These are phyloP conservation scores for Kodamaea anthophila DNA, from an alignment of 1,139 yeast genomes.

Conservation along the genomic window DNA sequence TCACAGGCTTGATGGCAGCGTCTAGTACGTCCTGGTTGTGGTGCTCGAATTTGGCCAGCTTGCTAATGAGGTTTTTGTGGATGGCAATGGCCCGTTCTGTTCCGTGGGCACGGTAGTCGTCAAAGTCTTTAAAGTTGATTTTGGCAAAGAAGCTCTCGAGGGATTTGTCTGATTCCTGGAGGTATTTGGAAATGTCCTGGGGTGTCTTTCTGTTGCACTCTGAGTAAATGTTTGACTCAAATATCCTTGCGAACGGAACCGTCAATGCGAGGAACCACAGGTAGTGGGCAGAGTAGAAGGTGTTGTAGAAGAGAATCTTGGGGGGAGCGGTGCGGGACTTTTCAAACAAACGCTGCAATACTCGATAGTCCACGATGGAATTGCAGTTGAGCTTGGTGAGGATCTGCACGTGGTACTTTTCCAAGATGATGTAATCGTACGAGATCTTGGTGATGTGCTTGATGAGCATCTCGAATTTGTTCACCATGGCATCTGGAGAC, in stretches of 20 bases:
- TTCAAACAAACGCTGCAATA: slow-evolving; percentile 19
- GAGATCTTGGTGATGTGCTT: slow-evolving; percentile 33
- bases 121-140: slow-evolving; percentile 23
- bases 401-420: slow-evolving; percentile 37
- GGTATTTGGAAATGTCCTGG: slow-evolving; percentile 12
- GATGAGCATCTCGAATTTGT: slow-evolving; percentile 17
- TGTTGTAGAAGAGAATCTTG: slow-evolving; percentile 32
- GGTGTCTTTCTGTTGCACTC: slow-evolving; percentile 19
- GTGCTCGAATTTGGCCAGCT: slow-evolving; percentile 15
- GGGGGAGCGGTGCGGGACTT: slow-evolving; percentile 11
- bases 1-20: slow-evolving; percentile 27
- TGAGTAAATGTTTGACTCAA: slow-evolving; percentile 28
- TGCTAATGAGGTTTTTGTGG: slow-evolving; percentile 21
- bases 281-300: slow-evolving; percentile 30
- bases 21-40: too few relatives aligned
- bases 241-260: slow-evolving; percentile 32
- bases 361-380: slow-evolving; percentile 24
- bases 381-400: slow-evolving; percentile 30
- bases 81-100: slow-evolving; percentile 25
- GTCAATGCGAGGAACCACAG: slow-evolving; percentile 36
- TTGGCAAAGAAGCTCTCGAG: slow-evolving; percentile 21
- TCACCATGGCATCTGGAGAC: slow-evolving; percentile 7
- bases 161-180: slow-evolving; percentile 21
- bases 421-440: slow-evolving; percentile 37
- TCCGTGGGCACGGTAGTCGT: slow-evolving; percentile 18